These are phyloP conservation scores for Colletotrichum orbiculare DNA, from an alignment of 2,329 filamentous ascomycete species.

Conservation along the genomic window DNA sequence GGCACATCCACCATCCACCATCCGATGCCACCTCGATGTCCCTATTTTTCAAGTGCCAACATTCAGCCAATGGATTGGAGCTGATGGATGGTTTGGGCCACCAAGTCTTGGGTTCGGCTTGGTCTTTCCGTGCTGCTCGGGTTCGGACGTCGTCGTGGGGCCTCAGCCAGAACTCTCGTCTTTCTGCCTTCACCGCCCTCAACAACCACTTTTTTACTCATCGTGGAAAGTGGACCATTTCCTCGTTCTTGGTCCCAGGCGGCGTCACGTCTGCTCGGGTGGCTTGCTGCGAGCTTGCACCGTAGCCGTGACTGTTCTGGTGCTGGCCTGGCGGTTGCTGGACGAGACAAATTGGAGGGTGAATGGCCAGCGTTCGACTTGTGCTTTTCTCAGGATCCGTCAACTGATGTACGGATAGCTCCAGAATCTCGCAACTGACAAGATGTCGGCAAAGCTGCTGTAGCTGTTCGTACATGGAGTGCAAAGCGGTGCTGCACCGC, in stretches of 20 bases:
- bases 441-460: not conserved
- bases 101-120: constrained; percentile 27
- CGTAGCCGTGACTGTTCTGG: too few species aligned
- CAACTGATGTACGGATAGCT: not conserved
- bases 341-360: not conserved
- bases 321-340: not conserved
- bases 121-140: constrained; percentile 22
- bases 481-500: constrained; percentile 16
- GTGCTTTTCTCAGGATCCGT: not conserved
- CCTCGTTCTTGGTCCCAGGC: constrained; percentile 15
- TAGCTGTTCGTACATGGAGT: constrained; percentile 16
- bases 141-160: constrained; percentile 14
- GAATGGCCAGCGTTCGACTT: too few species aligned
- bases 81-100: constrained; percentile 1
- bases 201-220: constrained; percentile 22
- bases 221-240: constrained; percentile 22
- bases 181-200: constrained; percentile 30
- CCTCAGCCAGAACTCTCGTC: constrained; percentile 11
- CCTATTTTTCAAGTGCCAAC: not conserved
- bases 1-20: not conserved
- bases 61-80: not conserved
- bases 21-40: not conserved
- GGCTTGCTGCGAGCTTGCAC: not conserved
- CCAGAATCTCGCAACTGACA: not conserved
- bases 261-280: constrained; percentile 19